Evolutionary conservation across 106 monocot species (phyloP).

Genomic region (Dendrobium chrysotoxum): DNA sequence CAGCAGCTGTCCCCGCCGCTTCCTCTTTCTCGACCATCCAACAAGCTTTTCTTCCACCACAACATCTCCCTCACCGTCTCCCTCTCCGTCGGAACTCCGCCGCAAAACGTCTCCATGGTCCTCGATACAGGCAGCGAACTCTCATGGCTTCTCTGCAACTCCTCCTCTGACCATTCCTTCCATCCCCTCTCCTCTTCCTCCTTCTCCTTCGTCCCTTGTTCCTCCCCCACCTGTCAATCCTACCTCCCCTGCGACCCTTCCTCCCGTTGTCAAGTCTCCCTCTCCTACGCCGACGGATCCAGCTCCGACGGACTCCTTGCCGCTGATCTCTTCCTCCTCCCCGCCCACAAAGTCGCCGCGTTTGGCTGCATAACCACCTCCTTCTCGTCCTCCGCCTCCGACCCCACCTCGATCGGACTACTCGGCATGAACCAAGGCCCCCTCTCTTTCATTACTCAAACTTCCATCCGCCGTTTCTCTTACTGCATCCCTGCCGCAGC

Average conservation of each 20-base stretch:
- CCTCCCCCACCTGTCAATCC: slow-evolving; percentile 7
- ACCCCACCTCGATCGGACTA: slow-evolving; percentile 32
- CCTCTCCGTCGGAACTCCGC: slow-evolving; percentile 47
- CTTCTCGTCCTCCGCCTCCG: slow-evolving; percentile 30
- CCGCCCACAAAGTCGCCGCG: slow-evolving; percentile 18
- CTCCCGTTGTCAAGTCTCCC: slow-evolving; percentile 50
- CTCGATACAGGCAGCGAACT: slow-evolving; percentile 69
- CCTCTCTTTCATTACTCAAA: slow-evolving; percentile 74
- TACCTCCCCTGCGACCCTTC: slow-evolving; percentile 28
- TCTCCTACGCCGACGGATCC: slow-evolving; percentile 87
- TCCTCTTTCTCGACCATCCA: slow-evolving; percentile 14
- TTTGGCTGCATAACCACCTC: slow-evolving; percentile 75
- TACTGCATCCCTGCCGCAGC: slow-evolving; percentile 82
- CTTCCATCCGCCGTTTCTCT: slow-evolving; percentile 55
- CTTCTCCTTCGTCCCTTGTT: too few relatives aligned
- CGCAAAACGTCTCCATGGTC: slow-evolving; percentile 65
- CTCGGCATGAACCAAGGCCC: slow-evolving; percentile 89
- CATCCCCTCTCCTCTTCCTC: too few relatives aligned
- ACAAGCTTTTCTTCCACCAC: slow-evolving; percentile 51
- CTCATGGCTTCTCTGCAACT: slow-evolving; percentile 45
- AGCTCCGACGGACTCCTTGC: slow-evolving; percentile 69
- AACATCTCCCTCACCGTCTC: slow-evolving; percentile 44
- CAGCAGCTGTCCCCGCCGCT: slow-evolving; percentile 15
- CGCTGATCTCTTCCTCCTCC: slow-evolving; percentile 48
- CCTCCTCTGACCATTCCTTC: slow-evolving; percentile 3